A percentile compares a stretch with the other conserved stretches of the same genome.
Evolutionary conservation across 805 yeast genomes (phyloP).

Genomic region (Monosporozyma servazzii): DNA sequence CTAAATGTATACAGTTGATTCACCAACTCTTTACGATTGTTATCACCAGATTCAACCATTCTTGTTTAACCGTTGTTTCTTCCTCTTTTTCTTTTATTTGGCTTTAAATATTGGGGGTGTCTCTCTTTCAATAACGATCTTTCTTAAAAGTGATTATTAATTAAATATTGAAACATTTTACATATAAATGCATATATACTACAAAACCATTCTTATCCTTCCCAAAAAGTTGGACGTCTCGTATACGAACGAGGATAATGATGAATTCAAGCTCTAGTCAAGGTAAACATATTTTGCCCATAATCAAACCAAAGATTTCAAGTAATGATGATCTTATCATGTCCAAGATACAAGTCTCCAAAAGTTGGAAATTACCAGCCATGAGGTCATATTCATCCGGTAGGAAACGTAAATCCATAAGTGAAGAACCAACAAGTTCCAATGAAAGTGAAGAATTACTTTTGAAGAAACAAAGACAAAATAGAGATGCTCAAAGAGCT

Average conservation of each 20-base stretch:
- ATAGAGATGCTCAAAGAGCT: constrained; percentile 90
- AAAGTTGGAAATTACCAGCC: constrained; percentile 18
- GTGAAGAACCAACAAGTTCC: too few relatives aligned
- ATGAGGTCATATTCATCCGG: not conserved
- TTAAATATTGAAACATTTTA: too few relatives aligned
- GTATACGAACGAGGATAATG: not conserved
- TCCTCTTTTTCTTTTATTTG: too few relatives aligned
- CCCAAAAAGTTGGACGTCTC: too few relatives aligned
- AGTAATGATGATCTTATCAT: not conserved
- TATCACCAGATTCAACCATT: not conserved
- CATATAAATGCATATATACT: too few relatives aligned
- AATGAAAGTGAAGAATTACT: constrained; percentile 55
- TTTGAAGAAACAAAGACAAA: constrained; percentile 66
- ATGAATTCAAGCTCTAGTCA: not conserved
- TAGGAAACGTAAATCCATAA: not conserved
- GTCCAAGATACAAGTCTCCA: constrained; percentile 10
- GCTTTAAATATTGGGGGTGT: too few relatives aligned
- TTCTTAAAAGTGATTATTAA: too few relatives aligned
- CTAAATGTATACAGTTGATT: not conserved
- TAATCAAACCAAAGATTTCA: constrained; percentile 1
- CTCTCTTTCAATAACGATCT: too few relatives aligned
- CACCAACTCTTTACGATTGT: not conserved
- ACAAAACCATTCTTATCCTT: too few relatives aligned
- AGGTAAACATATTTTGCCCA: not conserved
- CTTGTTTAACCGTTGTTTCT: not conserved